Percentiles rank a stretch among this genome's conserved stretches.
phyloP scores from a whole-genome alignment of 805 yeast genomes.

The Maudiozyma pseudohumilis region DNA sequence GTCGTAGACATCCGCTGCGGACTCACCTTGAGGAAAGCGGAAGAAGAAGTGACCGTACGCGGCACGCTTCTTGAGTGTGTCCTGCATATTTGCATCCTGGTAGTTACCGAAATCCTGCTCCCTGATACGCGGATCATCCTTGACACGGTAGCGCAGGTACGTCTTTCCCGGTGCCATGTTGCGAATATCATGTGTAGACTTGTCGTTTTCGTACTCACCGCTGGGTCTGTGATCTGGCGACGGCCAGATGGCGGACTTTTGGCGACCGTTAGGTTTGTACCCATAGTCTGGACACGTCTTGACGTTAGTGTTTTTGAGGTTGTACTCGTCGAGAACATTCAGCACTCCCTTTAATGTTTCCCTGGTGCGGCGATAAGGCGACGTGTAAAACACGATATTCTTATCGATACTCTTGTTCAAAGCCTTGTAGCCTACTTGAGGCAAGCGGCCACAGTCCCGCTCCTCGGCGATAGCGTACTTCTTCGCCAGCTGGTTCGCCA shows the following conservation, averaged over 20 bases:
- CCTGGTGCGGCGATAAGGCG: conserved; percentile 78
- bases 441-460: conserved; percentile 9
- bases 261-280: conserved; percentile 22
- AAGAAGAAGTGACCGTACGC: conserved; percentile 83
- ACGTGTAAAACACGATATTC: conserved; percentile 65
- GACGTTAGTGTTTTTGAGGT: conserved; percentile 20
- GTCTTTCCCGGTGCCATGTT: conserved; percentile 10
- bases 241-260: conserved; percentile 25
- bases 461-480: conserved; percentile 12
- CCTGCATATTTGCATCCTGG: conserved; percentile 71
- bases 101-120: conserved; percentile 95
- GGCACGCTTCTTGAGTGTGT: conserved; percentile 75
- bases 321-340: conserved; percentile 38
- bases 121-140: conserved; percentile 85
- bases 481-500: conserved; percentile 14
- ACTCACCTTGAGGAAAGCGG: conserved; percentile 86
- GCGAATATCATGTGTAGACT: conserved; percentile 6
- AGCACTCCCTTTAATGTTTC: conserved; percentile 71
- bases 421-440: conserved; percentile 13
- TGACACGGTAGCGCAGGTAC: conserved; percentile 42
- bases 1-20: conserved; percentile 93
- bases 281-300: conserved; percentile 8
- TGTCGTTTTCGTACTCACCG: conserved; percentile 21
- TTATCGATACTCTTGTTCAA: conserved; percentile 37
- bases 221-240: conserved; percentile 13